A percentile compares a stretch with the other conserved stretches of the same genome.
Conservation (phyloP, 1,139 yeast genomes). For the Geotrichum citri-aurantii region DNA sequence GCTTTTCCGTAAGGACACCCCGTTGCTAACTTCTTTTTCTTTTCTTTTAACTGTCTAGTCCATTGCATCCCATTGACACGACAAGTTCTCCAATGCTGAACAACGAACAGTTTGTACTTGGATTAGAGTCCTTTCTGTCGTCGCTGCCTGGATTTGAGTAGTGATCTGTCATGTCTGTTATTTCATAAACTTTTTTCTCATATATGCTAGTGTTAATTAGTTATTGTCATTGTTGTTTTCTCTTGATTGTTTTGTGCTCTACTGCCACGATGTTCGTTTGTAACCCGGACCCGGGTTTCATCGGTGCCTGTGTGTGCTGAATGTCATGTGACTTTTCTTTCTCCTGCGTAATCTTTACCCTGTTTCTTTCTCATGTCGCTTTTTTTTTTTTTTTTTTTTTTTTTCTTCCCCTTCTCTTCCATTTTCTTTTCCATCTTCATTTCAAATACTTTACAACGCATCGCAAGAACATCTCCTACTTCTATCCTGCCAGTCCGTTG, state of each 20-base stretch:
- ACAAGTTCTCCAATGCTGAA: conserved; percentile 35
- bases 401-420: neutral
- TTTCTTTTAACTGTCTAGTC: conserved; percentile 22
- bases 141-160: conserved; percentile 36
- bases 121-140: conserved; percentile 38
- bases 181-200: neutral
- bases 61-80: conserved; percentile 37
- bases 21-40: neutral
- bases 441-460: neutral
- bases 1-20: neutral
- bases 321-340: neutral
- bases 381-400: neutral
- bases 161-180: neutral
- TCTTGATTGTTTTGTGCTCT: neutral
- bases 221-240: no score
- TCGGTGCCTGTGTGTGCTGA: neutral
- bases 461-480: neutral
- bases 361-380: neutral
- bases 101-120: conserved; percentile 38
- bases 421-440: neutral
- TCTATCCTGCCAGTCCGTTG: neutral
- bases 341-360: neutral
- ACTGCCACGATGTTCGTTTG: neutral
- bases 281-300: neutral
- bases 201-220: neutral